These are phyloP conservation scores for Westerdykella sp. DNA, from an alignment of 2,329 filamentous ascomycete species.

Conservation along the genomic window DNA sequence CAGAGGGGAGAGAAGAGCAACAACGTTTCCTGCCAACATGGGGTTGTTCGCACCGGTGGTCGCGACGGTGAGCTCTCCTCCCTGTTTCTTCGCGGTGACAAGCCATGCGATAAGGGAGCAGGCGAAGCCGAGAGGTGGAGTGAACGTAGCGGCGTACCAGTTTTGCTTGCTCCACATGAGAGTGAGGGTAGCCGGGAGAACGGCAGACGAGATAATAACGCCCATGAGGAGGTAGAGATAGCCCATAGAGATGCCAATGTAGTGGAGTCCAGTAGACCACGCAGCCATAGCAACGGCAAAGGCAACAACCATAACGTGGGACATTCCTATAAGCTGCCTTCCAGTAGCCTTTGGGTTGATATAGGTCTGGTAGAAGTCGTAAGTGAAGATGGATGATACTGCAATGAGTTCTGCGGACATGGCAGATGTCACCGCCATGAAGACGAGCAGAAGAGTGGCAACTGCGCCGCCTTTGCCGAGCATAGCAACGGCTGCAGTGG, in stretches of 20 bases:
- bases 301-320: constrained; percentile 63
- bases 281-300: constrained; percentile 73
- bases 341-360: constrained; percentile 72
- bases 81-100: constrained; percentile 65
- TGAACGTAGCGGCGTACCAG: constrained; percentile 63
- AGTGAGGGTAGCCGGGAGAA: constrained; percentile 74
- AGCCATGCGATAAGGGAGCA: constrained; percentile 71
- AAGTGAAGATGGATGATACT: constrained; percentile 81
- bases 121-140: constrained; percentile 62
- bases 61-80: constrained; percentile 61
- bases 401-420: constrained; percentile 80
- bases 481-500: constrained; percentile 76
- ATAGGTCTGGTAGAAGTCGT: constrained; percentile 84
- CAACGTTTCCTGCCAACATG: constrained; percentile 83
- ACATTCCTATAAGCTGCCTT: constrained; percentile 71
- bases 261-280: constrained; percentile 66
- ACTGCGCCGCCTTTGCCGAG: constrained; percentile 76
- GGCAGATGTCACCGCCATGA: constrained; percentile 85
- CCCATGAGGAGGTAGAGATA: constrained; percentile 90
- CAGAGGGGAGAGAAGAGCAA: constrained; percentile 69
- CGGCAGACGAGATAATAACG: constrained; percentile 78
- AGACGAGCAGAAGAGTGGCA: constrained; percentile 72
- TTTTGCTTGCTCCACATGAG: constrained; percentile 78
- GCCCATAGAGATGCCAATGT: constrained; percentile 69
- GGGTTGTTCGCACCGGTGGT: constrained; percentile 75